Evolutionary conservation across 2,329 filamentous ascomycete species (phyloP).

Genomic region (Trichoderma citrinoviride): DNA sequence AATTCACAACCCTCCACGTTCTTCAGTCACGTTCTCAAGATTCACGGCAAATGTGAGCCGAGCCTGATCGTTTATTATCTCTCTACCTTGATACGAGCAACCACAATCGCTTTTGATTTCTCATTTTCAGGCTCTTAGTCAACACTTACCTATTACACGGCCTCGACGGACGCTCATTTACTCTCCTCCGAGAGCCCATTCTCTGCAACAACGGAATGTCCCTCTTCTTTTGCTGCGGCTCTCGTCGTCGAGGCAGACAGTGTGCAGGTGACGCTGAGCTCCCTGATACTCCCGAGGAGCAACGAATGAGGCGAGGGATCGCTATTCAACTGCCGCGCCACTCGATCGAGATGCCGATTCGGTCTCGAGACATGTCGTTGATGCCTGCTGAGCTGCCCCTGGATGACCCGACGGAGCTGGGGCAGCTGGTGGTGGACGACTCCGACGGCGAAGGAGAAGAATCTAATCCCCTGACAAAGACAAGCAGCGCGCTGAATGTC

Average conservation of each 20-base stretch:
- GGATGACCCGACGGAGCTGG: slow-evolving; percentile 30
- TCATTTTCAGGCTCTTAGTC: slow-evolving; percentile 15
- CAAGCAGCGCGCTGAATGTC: slow-evolving; percentile 42
- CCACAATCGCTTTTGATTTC: slow-evolving; percentile 8
- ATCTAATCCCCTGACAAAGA: slow-evolving; percentile 30
- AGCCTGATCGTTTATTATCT: slow-evolving; percentile 3
- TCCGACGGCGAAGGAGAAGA: slow-evolving; percentile 41
- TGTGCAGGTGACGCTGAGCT: not conserved
- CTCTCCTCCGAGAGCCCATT: not conserved
- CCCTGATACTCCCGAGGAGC: not conserved
- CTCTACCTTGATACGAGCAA: slow-evolving; percentile 1
- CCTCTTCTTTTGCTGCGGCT: slow-evolving; percentile 19
- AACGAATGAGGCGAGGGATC: not conserved
- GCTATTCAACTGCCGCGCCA: not conserved
- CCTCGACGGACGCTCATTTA: not conserved
- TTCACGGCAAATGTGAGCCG: not conserved
- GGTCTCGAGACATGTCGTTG: not conserved
- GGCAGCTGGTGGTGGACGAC: slow-evolving; percentile 38
- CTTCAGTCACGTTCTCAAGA: not conserved
- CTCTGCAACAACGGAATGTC: slow-evolving; percentile 15
- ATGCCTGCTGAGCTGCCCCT: not conserved
- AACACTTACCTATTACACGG: slow-evolving; percentile 18
- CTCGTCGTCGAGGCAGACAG: slow-evolving; percentile 11
- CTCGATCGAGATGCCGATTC: slow-evolving; percentile 6
- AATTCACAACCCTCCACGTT: not conserved